Conservation (phyloP, 164 flowering plant species). For the Tinospora cordifolia region DNA sequence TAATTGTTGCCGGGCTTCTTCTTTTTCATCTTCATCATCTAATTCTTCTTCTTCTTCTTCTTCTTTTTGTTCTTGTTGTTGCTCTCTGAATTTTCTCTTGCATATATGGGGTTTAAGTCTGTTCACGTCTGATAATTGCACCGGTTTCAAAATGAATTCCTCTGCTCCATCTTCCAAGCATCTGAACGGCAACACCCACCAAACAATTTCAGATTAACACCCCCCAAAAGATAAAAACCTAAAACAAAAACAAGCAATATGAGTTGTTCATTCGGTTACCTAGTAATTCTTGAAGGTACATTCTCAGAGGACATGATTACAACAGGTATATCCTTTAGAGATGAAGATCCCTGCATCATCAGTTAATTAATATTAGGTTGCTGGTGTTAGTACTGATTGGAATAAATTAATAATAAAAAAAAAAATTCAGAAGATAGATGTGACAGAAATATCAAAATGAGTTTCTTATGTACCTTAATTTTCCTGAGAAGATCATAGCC, state of each 20-base stretch:
- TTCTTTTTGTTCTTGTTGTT: background rate
- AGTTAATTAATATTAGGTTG: too few species aligned
- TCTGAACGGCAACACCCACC: constrained; percentile 31
- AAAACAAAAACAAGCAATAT: too few species aligned
- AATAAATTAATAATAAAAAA: too few species aligned
- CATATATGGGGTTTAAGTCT: constrained; percentile 51
- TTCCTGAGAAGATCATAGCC: constrained; percentile 54
- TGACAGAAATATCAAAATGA: too few species aligned
- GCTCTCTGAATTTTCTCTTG: constrained; percentile 38
- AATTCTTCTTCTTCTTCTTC: constrained; percentile 8
- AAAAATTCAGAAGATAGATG: too few species aligned
- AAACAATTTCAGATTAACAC: too few species aligned
- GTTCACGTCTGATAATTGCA: constrained; percentile 45
- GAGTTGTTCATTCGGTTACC: constrained; percentile 28
- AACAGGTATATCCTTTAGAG: constrained; percentile 58
- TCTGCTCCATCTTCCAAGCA: constrained; percentile 75
- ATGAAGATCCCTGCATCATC: constrained; percentile 48
- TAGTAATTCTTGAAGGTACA: constrained; percentile 77
- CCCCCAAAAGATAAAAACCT: too few species aligned
- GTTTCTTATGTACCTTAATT: constrained; percentile 33
- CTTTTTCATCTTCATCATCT: background rate
- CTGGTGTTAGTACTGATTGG: too few species aligned
- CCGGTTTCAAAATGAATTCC: constrained; percentile 63
- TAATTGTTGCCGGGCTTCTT: background rate
- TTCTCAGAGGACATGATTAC: constrained; percentile 97